Evolutionary conservation across 768 basidiomycete species (phyloP).

Genomic region (Lepiota venenata): DNA sequence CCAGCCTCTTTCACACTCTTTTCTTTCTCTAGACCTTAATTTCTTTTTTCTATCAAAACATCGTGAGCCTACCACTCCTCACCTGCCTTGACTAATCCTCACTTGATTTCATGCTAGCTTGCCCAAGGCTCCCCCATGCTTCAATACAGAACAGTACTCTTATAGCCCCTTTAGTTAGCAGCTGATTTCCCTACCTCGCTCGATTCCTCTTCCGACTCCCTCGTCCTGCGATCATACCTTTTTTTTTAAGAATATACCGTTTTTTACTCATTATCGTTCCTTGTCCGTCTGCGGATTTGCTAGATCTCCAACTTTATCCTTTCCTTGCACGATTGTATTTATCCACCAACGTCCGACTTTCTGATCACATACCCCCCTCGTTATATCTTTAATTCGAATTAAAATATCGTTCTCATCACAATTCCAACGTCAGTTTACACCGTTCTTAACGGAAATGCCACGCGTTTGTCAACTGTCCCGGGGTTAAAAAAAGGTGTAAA

Average conservation of each 20-base stretch:
- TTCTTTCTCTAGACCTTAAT: background rate
- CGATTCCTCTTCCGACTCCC: background rate
- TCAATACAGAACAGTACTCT: background rate
- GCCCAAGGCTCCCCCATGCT: too few species aligned
- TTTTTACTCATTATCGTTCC: background rate
- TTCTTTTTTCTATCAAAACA: background rate
- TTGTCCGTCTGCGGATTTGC: background rate
- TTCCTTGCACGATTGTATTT: background rate
- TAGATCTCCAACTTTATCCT: background rate
- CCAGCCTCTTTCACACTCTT: slow-evolving; percentile 6
- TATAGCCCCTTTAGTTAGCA: background rate
- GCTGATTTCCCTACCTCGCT: background rate
- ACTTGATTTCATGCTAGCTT: background rate
- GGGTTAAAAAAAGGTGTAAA: too few species aligned
- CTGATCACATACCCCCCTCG: slow-evolving; percentile 4
- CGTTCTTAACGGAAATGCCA: too few species aligned
- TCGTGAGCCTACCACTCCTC: background rate
- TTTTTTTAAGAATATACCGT: background rate
- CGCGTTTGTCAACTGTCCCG: too few species aligned
- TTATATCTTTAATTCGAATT: background rate
- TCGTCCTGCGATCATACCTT: background rate
- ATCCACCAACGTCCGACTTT: background rate
- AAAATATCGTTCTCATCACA: too few species aligned
- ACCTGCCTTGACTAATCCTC: background rate
- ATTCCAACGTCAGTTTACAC: too few species aligned